These are phyloP conservation scores for Xerocomus nothofagi DNA, from an alignment of 1,284 basidiomycete genomes.

Conservation along the genomic window DNA sequence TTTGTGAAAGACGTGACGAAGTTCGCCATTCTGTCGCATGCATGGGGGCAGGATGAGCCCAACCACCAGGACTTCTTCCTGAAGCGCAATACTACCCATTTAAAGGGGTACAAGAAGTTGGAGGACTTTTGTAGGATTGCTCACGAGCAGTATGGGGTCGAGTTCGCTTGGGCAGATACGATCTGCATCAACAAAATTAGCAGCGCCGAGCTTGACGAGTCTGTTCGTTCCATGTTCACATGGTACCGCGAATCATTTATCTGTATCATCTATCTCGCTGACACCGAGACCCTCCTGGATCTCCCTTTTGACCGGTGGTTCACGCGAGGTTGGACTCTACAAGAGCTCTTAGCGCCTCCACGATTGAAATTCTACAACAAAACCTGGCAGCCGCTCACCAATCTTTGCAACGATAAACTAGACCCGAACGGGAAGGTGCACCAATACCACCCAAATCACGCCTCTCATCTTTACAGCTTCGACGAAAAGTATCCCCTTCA, in stretches of 20 bases:
- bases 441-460: not conserved
- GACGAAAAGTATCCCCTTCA: not conserved
- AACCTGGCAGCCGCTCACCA: constrained; percentile 6
- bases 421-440: not conserved
- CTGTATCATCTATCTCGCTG: constrained; percentile 8
- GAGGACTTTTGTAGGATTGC: not conserved
- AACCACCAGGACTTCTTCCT: not conserved
- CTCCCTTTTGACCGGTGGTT: constrained; percentile 10
- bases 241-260: constrained; percentile 9
- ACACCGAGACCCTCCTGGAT: not conserved
- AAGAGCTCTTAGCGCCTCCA: constrained; percentile 11
- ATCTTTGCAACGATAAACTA: not conserved
- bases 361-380: constrained; percentile 10
- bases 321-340: constrained; percentile 16
- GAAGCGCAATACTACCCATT: not conserved
- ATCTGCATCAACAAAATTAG: constrained; percentile 11
- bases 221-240: constrained; percentile 13
- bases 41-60: not conserved
- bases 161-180: constrained; percentile 10
- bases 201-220: constrained; percentile 8
- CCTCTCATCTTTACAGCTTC: not conserved
- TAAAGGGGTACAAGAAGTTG: not conserved
- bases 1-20: not conserved
- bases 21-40: not conserved
- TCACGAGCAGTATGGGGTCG: not conserved